Percentiles rank a stretch among this genome's conserved stretches.
Evolutionary conservation across 129 eudicot genomes (phyloP).

Genomic region (Ambrosia trifida): DNA sequence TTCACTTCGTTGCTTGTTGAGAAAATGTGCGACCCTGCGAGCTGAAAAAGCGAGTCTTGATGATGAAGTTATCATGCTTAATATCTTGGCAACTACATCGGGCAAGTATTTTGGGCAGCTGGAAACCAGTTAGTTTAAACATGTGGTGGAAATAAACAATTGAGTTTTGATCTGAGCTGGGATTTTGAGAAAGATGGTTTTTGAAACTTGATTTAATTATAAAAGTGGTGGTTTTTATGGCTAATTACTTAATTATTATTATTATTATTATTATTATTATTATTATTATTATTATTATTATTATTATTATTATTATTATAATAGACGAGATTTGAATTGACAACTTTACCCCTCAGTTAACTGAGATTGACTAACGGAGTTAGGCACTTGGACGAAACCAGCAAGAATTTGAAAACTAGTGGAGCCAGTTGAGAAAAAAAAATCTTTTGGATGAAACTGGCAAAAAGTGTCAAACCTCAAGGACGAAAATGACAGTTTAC

Average conservation of each 20-base stretch:
- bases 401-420: too few relatives aligned
- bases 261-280: too few relatives aligned
- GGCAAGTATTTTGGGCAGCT: slow-evolving; percentile 89
- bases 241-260: not conserved
- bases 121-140: slow-evolving; percentile 34
- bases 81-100: slow-evolving; percentile 67
- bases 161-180: slow-evolving; percentile 16
- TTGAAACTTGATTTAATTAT: slow-evolving; percentile 9
- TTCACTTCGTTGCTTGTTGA: slow-evolving; percentile 67
- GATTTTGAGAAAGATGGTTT: slow-evolving; percentile 8
- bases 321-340: too few relatives aligned
- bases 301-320: too few relatives aligned
- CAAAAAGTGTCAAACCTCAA: too few relatives aligned
- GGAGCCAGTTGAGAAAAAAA: too few relatives aligned
- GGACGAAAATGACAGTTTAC: too few relatives aligned
- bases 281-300: too few relatives aligned
- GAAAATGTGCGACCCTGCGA: slow-evolving; percentile 73
- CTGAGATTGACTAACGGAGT: too few relatives aligned
- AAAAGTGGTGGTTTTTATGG: not conserved
- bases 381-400: too few relatives aligned
- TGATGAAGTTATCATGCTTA: slow-evolving; percentile 80
- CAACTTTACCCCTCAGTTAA: too few relatives aligned
- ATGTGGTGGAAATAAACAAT: not conserved
- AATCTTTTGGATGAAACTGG: too few relatives aligned
- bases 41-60: slow-evolving; percentile 64